Evolutionary conservation across 2,329 filamentous ascomycete genomes (phyloP).

Genomic region (Emydomyces testavorans): DNA sequence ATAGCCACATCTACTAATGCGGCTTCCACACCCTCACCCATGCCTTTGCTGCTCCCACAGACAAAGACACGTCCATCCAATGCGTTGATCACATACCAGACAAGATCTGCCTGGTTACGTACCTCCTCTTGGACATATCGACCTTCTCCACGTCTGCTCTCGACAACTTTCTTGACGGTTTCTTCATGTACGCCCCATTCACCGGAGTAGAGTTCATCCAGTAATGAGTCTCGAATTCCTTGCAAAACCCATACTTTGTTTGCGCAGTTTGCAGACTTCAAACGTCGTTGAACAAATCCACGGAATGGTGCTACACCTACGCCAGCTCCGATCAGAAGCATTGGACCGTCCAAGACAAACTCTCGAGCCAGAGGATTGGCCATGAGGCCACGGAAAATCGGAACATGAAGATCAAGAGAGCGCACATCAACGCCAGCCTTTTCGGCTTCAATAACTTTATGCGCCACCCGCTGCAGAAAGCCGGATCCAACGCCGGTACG

Average conservation of each 20-base stretch:
- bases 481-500: slow-evolving; percentile 84
- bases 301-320: slow-evolving; percentile 96
- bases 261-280: slow-evolving; percentile 89
- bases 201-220: slow-evolving; percentile 92
- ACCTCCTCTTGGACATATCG: slow-evolving; percentile 97
- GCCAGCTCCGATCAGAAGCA: slow-evolving; percentile 93
- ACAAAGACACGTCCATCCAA: slow-evolving; percentile 95
- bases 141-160: slow-evolving; percentile 64
- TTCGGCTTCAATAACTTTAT: slow-evolving; percentile 58
- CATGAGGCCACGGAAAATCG: slow-evolving; percentile 98
- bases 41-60: slow-evolving; percentile 86
- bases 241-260: slow-evolving; percentile 98
- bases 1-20: slow-evolving; percentile 84
- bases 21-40: slow-evolving; percentile 91
- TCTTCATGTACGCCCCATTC: slow-evolving; percentile 92
- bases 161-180: slow-evolving; percentile 69
- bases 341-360: slow-evolving; percentile 86
- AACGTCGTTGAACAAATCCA: slow-evolving; percentile 85
- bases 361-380: slow-evolving; percentile 85
- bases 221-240: slow-evolving; percentile 80
- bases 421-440: slow-evolving; percentile 43
- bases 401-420: slow-evolving; percentile 58
- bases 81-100: slow-evolving; percentile 95
- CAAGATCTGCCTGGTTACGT: slow-evolving; percentile 77
- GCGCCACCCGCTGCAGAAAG: slow-evolving; percentile 79